Evolutionary conservation across 164 flowering plant species (phyloP), one percentile per base, ranked within the genome.

Genomic region (Chimonanthus salicifolius): DNA sequence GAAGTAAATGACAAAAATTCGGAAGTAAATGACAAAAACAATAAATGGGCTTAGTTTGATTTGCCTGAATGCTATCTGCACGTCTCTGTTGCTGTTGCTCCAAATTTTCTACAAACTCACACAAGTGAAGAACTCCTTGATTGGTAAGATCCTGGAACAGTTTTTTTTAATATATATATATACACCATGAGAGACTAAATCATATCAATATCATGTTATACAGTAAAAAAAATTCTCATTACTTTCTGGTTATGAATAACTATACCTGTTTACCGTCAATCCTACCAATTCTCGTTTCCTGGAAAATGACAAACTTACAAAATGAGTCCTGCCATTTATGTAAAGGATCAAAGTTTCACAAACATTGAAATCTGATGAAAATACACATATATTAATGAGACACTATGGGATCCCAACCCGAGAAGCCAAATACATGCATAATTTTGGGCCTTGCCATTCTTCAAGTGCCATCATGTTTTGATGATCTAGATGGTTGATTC

Each of bases 231-330:
- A 68, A 9, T 16, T 62, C n/a, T 54, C 33, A 1, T 33, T 33
- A 33, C 33, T 33, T 33, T 33, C 33, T 33, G 33, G 33, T 33
- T 33, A 33, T 33, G 33, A 33, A 33, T 33, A 33, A 33, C 33
- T 33, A 33, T 82, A 92, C 96, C 96, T 92, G 94, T 62, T 82
- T 92, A 72, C 77, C 88, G 85, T 88, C 90, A 67, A 92, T 85
- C 72, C 82, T 71, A 54, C 72, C 76, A 63, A 92, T 77, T 80
- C 84, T 91, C 49, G 78, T 79, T 73, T 87, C 94, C 96, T 92
- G 89, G 10, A 47, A 15, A 3, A 62, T 18, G 21, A 62, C 64
- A 62, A 62, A 62, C 33, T 33, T 33, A 33, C 33, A 33, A 33
- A 33, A 33, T 33, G 33, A 33, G 33, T 33, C 33, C 33, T 33